phyloP scores from a whole-genome alignment of 371 early-diverging fungal genomes.

The Rhizopus stolonifer region DNA sequence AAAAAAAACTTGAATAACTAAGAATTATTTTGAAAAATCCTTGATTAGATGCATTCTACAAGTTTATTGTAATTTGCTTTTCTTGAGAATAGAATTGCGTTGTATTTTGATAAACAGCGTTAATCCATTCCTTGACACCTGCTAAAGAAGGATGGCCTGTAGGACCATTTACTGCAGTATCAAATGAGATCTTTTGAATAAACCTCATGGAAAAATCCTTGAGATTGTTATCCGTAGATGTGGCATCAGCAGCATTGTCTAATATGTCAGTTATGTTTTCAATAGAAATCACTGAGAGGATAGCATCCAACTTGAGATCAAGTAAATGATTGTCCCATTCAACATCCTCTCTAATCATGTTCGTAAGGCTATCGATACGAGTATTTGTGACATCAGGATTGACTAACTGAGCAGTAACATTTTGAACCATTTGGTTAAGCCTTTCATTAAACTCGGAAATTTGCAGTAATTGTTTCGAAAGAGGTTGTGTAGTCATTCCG shows the following conservation, averaged over 20 bases:
- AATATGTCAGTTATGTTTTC: background rate
- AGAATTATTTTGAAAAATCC: too few species aligned
- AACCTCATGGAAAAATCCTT: background rate
- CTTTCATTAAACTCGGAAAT: slow-evolving; percentile 17
- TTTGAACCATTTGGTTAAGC: slow-evolving; percentile 12
- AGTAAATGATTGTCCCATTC: slow-evolving; percentile 20
- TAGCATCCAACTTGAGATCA: background rate
- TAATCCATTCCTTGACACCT: slow-evolving; percentile 21
- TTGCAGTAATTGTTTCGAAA: slow-evolving; percentile 11
- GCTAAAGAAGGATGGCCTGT: slow-evolving; percentile 14
- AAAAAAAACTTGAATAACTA: too few species aligned
- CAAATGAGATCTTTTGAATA: background rate
- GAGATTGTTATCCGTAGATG: background rate
- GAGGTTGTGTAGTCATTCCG: slow-evolving; percentile 1
- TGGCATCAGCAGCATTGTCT: background rate
- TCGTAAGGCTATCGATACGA: slow-evolving; percentile 17
- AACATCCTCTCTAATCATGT: slow-evolving; percentile 23
- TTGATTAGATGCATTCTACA: too few species aligned
- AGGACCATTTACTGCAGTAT: slow-evolving; percentile 17
- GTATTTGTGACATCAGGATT: slow-evolving; percentile 12
- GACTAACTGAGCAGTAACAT: slow-evolving; percentile 13
- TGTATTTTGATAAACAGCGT: background rate
- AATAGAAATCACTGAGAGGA: too few species aligned
- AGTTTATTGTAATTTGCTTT: too few species aligned
- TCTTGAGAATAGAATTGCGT: background rate